phyloP scores from a whole-genome alignment of 805 yeast genomes.

The Torulaspora franciscae region DNA sequence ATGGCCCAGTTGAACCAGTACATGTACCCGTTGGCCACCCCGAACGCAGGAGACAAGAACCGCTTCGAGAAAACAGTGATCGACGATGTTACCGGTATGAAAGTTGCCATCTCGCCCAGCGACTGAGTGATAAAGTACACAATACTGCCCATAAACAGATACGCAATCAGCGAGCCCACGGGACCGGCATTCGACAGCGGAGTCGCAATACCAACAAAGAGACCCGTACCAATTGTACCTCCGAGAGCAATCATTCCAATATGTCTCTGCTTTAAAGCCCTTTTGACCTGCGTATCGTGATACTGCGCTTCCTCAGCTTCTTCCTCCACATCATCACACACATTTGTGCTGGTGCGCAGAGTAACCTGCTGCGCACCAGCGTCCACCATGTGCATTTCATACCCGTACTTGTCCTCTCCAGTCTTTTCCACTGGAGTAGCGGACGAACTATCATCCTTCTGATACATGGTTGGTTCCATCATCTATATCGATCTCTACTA shows the following conservation, averaged over 20 bases:
- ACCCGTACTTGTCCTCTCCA: not conserved
- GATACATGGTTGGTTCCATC: not conserved
- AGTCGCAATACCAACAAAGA: slow-evolving; percentile 57
- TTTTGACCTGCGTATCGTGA: slow-evolving; percentile 43
- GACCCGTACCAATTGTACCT: slow-evolving; percentile 70
- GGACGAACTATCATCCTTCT: not conserved
- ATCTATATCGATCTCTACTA: not conserved
- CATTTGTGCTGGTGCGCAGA: not conserved
- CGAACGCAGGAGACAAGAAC: slow-evolving; percentile 59
- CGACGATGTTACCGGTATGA: slow-evolving; percentile 58
- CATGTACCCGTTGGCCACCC: slow-evolving; percentile 64
- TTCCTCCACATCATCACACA: slow-evolving; percentile 6
- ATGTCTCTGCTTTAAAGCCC: slow-evolving; percentile 58
- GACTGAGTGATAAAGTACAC: slow-evolving; percentile 60
- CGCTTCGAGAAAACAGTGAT: slow-evolving; percentile 60
- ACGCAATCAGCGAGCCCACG: slow-evolving; percentile 56
- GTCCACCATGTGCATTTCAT: not conserved
- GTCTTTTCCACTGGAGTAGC: slow-evolving; percentile 1
- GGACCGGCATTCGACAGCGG: slow-evolving; percentile 59
- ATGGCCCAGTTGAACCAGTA: slow-evolving; percentile 74
- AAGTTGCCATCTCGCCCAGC: slow-evolving; percentile 71
- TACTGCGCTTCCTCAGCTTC: slow-evolving; percentile 31
- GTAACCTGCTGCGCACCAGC: slow-evolving; percentile 2
- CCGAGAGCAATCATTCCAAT: slow-evolving; percentile 69
- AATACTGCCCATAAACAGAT: slow-evolving; percentile 56